A percentile compares a stretch with the other conserved stretches of the same genome.
Conservation (phyloP, 768 basidiomycete genomes). For the Leucosporidium creatinivorum region DNA sequence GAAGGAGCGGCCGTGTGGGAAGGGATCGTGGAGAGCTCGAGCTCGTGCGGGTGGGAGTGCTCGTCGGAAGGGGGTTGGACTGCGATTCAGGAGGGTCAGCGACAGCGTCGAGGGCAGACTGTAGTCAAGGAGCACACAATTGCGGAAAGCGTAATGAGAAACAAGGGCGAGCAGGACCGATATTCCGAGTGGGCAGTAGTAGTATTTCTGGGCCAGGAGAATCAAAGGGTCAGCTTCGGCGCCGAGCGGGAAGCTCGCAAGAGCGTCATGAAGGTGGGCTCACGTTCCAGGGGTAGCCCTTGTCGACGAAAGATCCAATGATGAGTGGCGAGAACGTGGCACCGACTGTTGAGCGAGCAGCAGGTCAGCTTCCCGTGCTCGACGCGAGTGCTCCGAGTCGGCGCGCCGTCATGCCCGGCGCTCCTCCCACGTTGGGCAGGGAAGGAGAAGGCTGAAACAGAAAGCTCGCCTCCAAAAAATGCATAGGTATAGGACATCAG, state of each 20-base stretch:
- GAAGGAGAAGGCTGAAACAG: not conserved
- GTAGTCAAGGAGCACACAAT: conserved; percentile 5
- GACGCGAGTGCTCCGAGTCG: no score
- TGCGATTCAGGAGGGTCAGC: not conserved
- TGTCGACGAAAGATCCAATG: conserved; percentile 30
- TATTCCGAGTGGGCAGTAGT: conserved; percentile 12
- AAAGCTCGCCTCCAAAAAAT: conserved; percentile 11
- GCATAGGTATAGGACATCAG: conserved; percentile 25
- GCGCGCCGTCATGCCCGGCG: no score
- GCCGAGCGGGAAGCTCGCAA: not conserved
- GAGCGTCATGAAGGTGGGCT: not conserved
- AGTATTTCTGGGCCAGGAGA: not conserved
- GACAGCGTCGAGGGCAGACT: not conserved
- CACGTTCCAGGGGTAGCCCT: conserved; percentile 15
- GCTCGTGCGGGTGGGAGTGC: no score
- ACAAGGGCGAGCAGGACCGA: conserved; percentile 16
- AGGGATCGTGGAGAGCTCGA: no score
- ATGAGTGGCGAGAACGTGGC: conserved; percentile 28
- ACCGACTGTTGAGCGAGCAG: conserved; percentile 17
- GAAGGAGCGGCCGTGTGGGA: no score
- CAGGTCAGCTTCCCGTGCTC: not conserved
- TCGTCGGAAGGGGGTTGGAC: conserved; percentile 26
- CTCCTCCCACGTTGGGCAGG: no score
- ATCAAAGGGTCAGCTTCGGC: not conserved
- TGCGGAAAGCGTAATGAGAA: conserved; percentile 24